A percentile compares a stretch with the other conserved stretches of the same genome.
These are phyloP conservation scores for Pouteria glomerata DNA, from an alignment of 148 eudicot species.

Conservation along the genomic window DNA sequence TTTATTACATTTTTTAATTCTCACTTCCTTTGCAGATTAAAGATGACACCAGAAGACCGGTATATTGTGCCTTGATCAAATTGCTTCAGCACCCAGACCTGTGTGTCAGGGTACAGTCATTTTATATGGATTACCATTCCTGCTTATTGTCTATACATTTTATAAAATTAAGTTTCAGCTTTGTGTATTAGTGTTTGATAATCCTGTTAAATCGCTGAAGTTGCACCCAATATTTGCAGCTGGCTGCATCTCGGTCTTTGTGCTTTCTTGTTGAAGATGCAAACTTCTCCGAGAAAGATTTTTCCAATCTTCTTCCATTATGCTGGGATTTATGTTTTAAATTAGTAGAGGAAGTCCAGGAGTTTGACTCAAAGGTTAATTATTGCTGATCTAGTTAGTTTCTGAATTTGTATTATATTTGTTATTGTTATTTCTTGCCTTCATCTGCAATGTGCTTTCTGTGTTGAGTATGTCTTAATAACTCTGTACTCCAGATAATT, in stretches of 20 bases:
- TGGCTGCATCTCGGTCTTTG: conserved; percentile 84
- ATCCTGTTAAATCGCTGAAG: background rate
- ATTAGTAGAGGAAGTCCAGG: conserved; percentile 84
- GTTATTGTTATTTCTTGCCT: background rate
- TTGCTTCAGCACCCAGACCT: conserved; percentile 90
- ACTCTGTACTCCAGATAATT: background rate
- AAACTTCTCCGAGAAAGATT: conserved; percentile 78
- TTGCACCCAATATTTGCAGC: conserved; percentile 37
- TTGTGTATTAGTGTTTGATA: background rate
- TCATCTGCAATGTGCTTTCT: background rate
- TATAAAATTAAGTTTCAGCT: background rate
- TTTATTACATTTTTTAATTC: conserved; percentile 9
- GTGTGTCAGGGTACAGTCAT: conserved; percentile 72
- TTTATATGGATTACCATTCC: background rate
- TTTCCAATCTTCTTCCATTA: conserved; percentile 73
- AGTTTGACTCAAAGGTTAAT: conserved; percentile 93
- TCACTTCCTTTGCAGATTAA: conserved; percentile 48
- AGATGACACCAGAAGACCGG: conserved; percentile 83
- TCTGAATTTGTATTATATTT: background rate
- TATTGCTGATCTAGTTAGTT: background rate
- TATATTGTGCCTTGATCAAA: conserved; percentile 85
- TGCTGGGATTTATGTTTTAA: conserved; percentile 92
- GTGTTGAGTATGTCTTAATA: background rate
- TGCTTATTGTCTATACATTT: background rate
- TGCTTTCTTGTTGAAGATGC: conserved; percentile 92